These are phyloP conservation scores for Sisymbrium altissimum DNA, from an alignment of 345 rosid species.

Conservation along the genomic window DNA sequence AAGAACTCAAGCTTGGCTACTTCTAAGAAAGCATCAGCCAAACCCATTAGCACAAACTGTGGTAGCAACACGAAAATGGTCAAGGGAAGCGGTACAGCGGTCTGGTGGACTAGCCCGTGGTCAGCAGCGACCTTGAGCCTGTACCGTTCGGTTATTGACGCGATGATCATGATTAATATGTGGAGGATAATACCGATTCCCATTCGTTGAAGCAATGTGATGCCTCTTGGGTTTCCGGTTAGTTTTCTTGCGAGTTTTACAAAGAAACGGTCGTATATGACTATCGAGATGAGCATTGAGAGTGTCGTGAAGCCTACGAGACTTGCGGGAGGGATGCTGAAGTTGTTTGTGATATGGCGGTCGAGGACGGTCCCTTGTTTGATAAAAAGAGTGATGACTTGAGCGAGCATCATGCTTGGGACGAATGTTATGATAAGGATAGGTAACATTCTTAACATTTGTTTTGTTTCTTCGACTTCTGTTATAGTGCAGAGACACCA, in stretches of 20 bases:
- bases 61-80: constrained; percentile 62
- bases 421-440: constrained; percentile 65
- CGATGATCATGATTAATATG: constrained; percentile 44
- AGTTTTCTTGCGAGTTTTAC: constrained; percentile 40
- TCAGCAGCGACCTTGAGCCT: constrained; percentile 53
- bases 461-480: constrained; percentile 95
- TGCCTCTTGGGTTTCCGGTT: constrained; percentile 69
- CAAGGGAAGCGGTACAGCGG: constrained; percentile 41
- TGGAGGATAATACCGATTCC: constrained; percentile 62
- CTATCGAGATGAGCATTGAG: constrained; percentile 57
- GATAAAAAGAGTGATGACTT: constrained; percentile 67
- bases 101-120: constrained; percentile 20
- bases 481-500: constrained; percentile 76
- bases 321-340: constrained; percentile 67
- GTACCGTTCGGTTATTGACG: constrained; percentile 43
- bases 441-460: constrained; percentile 86
- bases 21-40: constrained; percentile 68
- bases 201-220: constrained; percentile 76
- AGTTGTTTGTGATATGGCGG: constrained; percentile 36
- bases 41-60: constrained; percentile 68
- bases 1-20: constrained; percentile 83
- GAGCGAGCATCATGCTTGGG: constrained; percentile 84
- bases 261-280: constrained; percentile 50
- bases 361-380: constrained; percentile 68
- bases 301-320: constrained; percentile 63